Evolutionary conservation across 805 yeast genomes (phyloP).

Genomic region (Sungouiozyma ichnusensis): DNA sequence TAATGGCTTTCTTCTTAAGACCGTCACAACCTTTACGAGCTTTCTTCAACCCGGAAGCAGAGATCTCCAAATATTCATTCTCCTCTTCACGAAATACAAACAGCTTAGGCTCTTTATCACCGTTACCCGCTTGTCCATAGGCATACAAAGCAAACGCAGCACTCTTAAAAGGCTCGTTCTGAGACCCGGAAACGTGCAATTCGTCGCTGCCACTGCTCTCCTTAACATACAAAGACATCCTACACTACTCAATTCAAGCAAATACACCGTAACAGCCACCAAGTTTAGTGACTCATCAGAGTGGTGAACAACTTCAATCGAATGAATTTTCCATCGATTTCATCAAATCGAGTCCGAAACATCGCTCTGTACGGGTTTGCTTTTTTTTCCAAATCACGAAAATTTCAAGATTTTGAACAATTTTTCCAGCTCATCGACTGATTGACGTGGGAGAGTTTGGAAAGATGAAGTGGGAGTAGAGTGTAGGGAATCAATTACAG

Average conservation of each 20-base stretch:
- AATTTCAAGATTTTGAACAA: neutral
- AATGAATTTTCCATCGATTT: no score
- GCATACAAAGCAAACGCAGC: slow-evolving; percentile 66
- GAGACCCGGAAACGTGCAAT: slow-evolving; percentile 47
- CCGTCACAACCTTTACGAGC: slow-evolving; percentile 95
- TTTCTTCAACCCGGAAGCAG: slow-evolving; percentile 87
- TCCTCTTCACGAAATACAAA: slow-evolving; percentile 38
- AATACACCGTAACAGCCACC: no score
- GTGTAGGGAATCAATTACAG: neutral
- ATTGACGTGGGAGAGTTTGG: neutral
- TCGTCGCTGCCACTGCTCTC: slow-evolving; percentile 64
- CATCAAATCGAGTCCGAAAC: neutral
- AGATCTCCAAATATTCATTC: slow-evolving; percentile 56
- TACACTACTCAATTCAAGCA: no score
- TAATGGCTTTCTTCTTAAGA: slow-evolving; percentile 56
- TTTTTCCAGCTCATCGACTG: neutral
- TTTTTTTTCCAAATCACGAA: neutral
- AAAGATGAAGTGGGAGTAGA: neutral
- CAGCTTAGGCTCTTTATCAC: slow-evolving; percentile 34
- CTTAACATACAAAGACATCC: slow-evolving; percentile 50
- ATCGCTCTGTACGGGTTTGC: no score
- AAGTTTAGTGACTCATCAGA: no score
- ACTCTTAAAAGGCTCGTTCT: slow-evolving; percentile 62
- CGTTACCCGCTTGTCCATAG: slow-evolving; percentile 30
- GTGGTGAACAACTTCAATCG: no score